Conservation (phyloP, 352 stramenopile species). For the Phytophthora agathidicida region DNA sequence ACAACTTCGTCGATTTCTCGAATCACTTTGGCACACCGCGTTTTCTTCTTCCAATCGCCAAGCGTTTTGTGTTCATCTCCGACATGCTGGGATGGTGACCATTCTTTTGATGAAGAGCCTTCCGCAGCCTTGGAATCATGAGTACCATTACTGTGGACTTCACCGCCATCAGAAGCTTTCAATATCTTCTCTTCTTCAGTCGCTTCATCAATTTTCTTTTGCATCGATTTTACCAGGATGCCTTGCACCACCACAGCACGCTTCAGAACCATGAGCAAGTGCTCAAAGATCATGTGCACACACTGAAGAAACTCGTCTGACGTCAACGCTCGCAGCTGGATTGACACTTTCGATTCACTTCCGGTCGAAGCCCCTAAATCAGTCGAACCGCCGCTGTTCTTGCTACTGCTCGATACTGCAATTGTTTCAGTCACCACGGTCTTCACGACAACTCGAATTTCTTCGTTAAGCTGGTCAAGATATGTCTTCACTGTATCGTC, state of each 20-base stretch:
- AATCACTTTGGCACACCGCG: conserved; percentile 72
- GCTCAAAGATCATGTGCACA: conserved; percentile 91
- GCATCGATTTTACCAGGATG: conserved; percentile 73
- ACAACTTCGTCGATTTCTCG: conserved; percentile 87
- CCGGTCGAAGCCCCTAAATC: conserved; percentile 25
- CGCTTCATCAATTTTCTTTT: conserved; percentile 67
- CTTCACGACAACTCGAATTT: conserved; percentile 89
- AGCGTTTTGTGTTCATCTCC: conserved; percentile 58
- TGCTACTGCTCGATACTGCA: conserved; percentile 61
- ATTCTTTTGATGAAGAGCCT: conserved; percentile 22
- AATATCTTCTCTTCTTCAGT: conserved; percentile 42
- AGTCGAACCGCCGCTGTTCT: conserved; percentile 28
- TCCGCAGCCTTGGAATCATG: conserved; percentile 13
- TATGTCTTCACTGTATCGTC: conserved; percentile 78
- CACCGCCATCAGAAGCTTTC: conserved; percentile 14
- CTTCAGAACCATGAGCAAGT: conserved; percentile 83
- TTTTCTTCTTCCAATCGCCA: conserved; percentile 82
- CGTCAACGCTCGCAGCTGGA: conserved; percentile 75
- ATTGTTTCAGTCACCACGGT: conserved; percentile 91
- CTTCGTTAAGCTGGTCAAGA: conserved; percentile 81
- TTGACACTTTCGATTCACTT: conserved; percentile 82
- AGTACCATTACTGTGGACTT: conserved; percentile 12
- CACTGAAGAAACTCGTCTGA: conserved; percentile 89
- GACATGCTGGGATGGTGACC: conserved; percentile 49
- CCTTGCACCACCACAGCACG: conserved; percentile 80